These are phyloP conservation scores for Bacidia rubella DNA, from an alignment of 495 filamentous ascomycete species.

Conservation along the genomic window DNA sequence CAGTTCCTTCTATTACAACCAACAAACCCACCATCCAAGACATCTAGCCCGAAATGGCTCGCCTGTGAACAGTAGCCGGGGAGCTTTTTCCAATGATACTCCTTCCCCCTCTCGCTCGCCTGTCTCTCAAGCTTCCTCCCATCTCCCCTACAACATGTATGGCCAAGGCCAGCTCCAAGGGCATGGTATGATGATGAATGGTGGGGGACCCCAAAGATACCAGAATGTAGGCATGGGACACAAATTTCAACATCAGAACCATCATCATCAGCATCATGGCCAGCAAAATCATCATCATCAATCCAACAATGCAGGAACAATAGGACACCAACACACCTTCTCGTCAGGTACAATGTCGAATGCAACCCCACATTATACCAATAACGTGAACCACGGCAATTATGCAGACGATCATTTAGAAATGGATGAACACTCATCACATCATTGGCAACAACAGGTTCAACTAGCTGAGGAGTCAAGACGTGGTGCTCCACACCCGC, in stretches of 20 bases:
- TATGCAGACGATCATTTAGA: slow-evolving; percentile 42
- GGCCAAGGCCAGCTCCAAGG: slow-evolving; percentile 64
- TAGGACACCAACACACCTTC: slow-evolving; percentile 68
- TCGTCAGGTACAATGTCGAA: slow-evolving; percentile 60
- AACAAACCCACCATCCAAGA: slow-evolving; percentile 39
- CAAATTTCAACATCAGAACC: slow-evolving; percentile 60
- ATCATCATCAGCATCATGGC: slow-evolving; percentile 57
- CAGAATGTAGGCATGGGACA: slow-evolving; percentile 54
- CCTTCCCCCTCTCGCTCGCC: slow-evolving; percentile 60
- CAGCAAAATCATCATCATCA: slow-evolving; percentile 28
- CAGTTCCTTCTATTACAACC: slow-evolving; percentile 48
- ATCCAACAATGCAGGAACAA: slow-evolving; percentile 28
- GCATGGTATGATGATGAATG: slow-evolving; percentile 69
- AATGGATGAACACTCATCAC: slow-evolving; percentile 48
- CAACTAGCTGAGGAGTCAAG: slow-evolving; percentile 61
- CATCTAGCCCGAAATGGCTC: slow-evolving; percentile 45
- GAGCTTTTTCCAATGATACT: slow-evolving; percentile 39
- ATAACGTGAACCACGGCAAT: slow-evolving; percentile 63
- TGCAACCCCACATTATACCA: slow-evolving; percentile 62
- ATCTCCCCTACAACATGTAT: slow-evolving; percentile 66
- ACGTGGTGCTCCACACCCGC: slow-evolving; percentile 47
- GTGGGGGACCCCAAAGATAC: slow-evolving; percentile 46
- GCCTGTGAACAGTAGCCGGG: slow-evolving; percentile 32
- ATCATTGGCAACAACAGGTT: slow-evolving; percentile 83
- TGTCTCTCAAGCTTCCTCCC: slow-evolving; percentile 49